Evolutionary conservation across 2,329 filamentous ascomycete species (phyloP).

Genomic region (Trichoderma sp.): DNA sequence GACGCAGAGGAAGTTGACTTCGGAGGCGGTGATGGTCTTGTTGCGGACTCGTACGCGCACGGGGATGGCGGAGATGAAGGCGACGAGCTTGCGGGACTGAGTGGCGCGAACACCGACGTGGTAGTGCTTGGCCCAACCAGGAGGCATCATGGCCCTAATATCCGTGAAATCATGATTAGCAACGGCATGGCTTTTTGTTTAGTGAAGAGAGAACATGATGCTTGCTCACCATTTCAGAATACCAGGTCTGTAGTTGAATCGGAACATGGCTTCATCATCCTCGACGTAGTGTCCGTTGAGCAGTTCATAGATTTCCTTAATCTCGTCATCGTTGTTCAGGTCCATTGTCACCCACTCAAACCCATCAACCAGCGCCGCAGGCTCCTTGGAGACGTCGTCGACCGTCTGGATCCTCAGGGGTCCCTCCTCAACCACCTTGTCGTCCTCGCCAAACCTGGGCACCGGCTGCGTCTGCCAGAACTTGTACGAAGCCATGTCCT

Average conservation of each 20-base stretch:
- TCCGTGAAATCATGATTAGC: not conserved
- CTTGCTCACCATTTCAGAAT: slow-evolving; percentile 80
- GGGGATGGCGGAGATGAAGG: slow-evolving; percentile 94
- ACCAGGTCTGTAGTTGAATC: slow-evolving; percentile 90
- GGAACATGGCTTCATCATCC: slow-evolving; percentile 95
- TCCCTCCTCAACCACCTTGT: slow-evolving; percentile 69
- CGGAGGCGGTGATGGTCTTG: slow-evolving; percentile 75
- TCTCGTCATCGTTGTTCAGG: slow-evolving; percentile 73
- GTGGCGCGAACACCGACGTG: slow-evolving; percentile 89
- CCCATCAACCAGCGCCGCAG: slow-evolving; percentile 73
- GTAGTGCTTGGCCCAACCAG: slow-evolving; percentile 92
- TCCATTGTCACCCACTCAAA: slow-evolving; percentile 97
- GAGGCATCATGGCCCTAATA: slow-evolving; percentile 86
- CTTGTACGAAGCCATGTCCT: slow-evolving; percentile 96
- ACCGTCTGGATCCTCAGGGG: slow-evolving; percentile 80
- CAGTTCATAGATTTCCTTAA: slow-evolving; percentile 90
- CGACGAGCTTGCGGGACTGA: slow-evolving; percentile 83
- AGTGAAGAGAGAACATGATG: not conserved
- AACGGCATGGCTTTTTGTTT: not conserved
- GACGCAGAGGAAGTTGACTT: slow-evolving; percentile 98
- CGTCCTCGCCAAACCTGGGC: slow-evolving; percentile 72
- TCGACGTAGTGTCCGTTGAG: slow-evolving; percentile 95
- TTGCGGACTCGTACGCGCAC: slow-evolving; percentile 79
- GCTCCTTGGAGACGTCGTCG: slow-evolving; percentile 77
- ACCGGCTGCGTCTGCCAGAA: slow-evolving; percentile 99